Percentiles rank a stretch among this genome's conserved stretches.
Conservation (phyloP, 345 rosid species). For the Eucalyptus pauciflora region DNA sequence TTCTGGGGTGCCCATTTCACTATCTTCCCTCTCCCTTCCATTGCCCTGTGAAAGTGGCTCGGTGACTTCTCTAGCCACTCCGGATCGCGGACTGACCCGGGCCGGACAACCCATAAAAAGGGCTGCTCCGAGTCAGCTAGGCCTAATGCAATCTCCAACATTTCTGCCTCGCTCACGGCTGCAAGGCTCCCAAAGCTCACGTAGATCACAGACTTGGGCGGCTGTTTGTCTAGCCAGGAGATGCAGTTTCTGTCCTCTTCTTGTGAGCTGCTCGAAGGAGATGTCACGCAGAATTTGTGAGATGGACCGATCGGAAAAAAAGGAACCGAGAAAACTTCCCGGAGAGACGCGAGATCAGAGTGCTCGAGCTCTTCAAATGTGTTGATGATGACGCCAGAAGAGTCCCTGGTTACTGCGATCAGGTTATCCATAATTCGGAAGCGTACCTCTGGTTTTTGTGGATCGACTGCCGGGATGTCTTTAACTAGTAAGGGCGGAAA, state of each 20-base stretch:
- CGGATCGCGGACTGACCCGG: too few relatives aligned
- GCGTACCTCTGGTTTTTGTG: background rate
- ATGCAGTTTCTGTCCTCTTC: slow-evolving; percentile 7
- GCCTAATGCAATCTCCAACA: too few relatives aligned
- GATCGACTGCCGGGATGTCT: slow-evolving; percentile 18
- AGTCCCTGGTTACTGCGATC: slow-evolving; percentile 10
- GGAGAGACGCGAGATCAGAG: background rate
- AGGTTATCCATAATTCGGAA: background rate
- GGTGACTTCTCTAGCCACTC: too few relatives aligned
- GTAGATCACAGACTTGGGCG: slow-evolving; percentile 14
- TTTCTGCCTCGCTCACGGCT: too few relatives aligned
- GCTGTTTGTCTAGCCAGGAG: slow-evolving; percentile 22
- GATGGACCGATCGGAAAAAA: slow-evolving; percentile 26
- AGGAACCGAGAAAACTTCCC: background rate
- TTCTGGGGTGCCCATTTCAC: too few relatives aligned
- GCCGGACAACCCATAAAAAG: too few relatives aligned
- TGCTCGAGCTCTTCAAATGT: slow-evolving; percentile 16
- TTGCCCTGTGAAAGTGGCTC: too few relatives aligned
- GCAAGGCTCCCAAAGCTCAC: slow-evolving; percentile 33
- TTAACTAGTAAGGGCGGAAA: slow-evolving; percentile 28
- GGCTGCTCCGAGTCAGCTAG: too few relatives aligned
- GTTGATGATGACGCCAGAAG: slow-evolving; percentile 19
- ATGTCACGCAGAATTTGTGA: slow-evolving; percentile 2
- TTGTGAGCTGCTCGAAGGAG: slow-evolving; percentile 10
- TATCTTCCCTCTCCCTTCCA: too few relatives aligned